These are phyloP conservation scores for Paspalum vaginatum DNA, from an alignment of 176 grass and related monocot species.

Conservation along the genomic window DNA sequence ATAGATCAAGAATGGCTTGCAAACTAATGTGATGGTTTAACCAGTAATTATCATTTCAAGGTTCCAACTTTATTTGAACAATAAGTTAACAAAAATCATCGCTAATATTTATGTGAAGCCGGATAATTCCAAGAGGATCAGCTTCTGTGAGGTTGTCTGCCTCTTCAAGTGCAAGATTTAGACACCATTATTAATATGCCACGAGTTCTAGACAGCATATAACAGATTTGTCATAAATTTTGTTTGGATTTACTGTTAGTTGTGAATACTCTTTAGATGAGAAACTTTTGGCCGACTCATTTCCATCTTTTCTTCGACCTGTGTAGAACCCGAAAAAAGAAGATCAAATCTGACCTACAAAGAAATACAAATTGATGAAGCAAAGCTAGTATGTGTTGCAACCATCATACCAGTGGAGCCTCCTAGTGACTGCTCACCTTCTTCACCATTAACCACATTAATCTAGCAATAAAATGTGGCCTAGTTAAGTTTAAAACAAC, in stretches of 20 bases:
- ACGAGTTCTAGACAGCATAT: constrained; percentile 21
- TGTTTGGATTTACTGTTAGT: constrained; percentile 45
- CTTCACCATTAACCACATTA: constrained; percentile 3
- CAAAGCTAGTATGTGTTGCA: not conserved
- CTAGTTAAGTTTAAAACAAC: constrained; percentile 16
- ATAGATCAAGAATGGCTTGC: too few species aligned
- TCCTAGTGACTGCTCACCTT: constrained; percentile 25
- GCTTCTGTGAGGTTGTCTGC: not conserved
- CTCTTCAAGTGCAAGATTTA: not conserved
- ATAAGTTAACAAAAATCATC: not conserved
- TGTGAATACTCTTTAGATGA: constrained; percentile 79
- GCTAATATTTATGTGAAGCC: not conserved
- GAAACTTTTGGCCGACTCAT: constrained; percentile 44
- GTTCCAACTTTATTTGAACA: constrained; percentile 28
- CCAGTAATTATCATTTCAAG: not conserved
- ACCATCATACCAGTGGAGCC: constrained; percentile 44
- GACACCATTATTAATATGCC: not conserved
- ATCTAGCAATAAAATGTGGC: constrained; percentile 36
- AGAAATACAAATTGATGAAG: not conserved
- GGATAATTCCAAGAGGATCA: constrained; percentile 21
- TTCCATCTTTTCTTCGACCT: constrained; percentile 48
- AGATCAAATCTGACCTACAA: constrained; percentile 9
- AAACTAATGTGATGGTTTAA: too few species aligned
- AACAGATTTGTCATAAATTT: not conserved
- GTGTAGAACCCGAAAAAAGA: constrained; percentile 11